Evolutionary conservation across 768 basidiomycete genomes (phyloP), one percentile per base, ranked within the genome.

Genomic region (Ephemerocybe angulata): DNA sequence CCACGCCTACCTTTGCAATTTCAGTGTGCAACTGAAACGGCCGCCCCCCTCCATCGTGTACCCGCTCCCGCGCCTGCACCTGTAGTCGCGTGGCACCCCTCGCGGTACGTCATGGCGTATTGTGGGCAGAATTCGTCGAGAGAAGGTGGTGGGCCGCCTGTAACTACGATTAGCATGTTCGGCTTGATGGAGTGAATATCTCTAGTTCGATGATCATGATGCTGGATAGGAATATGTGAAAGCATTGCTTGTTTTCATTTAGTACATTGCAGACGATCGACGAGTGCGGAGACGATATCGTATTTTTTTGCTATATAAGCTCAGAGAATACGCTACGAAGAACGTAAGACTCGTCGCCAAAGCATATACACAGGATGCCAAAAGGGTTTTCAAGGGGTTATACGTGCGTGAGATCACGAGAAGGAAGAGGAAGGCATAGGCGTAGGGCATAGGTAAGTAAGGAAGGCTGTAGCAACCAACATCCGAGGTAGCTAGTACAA

Each of bases 21-120:
- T 33, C 53, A 92, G 89, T 89, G 87, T 60, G 86, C 88, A 4
- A 86, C 86, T 3, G 90, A 92, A 67, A 92, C 88, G 0, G 84
- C 84, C 15, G 67, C 79, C 44, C 86, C 88, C 2, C 63, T 92
- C 24, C 88, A 91, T 65, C 85, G 89, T n/a, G 82, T 92, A 13
- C 81, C 87, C 1, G 79, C 87, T 2, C 73, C 87, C 5, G 86
- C 83, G 3, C 76, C 88, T 1, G 82, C 88, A n/a, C 83, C 85
- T 4, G 85, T 87, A 1, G 89, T 92, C 2, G 71, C 83, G 1
- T 91, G 89, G 89, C 90, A 91, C 67, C 89, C 90, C 3, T 88
- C 86, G 5, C 87, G 84, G 69, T 84, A 88, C 60, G 80, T 85
- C n/a, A 80, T 90, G 51, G 89, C 89, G 2, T 91, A 89, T 60